These are phyloP conservation scores for Lantana camara DNA, from an alignment of 257 asterid species.

Conservation along the genomic window DNA sequence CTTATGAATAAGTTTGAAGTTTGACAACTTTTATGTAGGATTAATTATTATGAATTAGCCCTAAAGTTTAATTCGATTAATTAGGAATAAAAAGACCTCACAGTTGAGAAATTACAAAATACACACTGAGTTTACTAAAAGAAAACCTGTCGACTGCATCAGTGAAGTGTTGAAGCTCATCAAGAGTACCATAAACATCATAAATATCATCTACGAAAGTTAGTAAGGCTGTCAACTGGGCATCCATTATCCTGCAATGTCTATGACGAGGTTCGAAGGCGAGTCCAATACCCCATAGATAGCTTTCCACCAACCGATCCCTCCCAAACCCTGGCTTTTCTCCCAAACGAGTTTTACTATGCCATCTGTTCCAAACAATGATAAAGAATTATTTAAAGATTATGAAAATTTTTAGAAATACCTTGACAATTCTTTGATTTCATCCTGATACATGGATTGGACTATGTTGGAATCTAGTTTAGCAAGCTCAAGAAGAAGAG, in stretches of 20 bases:
- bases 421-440: constrained; percentile 37
- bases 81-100: no score
- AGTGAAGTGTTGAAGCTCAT: constrained; percentile 38
- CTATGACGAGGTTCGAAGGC: constrained; percentile 25
- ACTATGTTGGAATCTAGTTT: constrained; percentile 41
- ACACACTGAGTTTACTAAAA: no score
- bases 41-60: no score
- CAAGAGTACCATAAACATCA: constrained; percentile 36
- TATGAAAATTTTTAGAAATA: no score
- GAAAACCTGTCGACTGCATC: constrained; percentile 36
- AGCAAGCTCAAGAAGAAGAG: constrained; percentile 39
- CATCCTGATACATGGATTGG: constrained; percentile 34
- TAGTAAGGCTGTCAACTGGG: constrained; percentile 8
- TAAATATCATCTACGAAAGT: constrained; percentile 34
- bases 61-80: no score
- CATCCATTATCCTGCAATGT: constrained; percentile 11
- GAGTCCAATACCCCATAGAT: constrained; percentile 37
- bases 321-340: constrained; percentile 35
- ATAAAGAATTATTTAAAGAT: no score
- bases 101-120: no score
- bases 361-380: no score
- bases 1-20: no score
- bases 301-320: constrained; percentile 42
- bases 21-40: no score
- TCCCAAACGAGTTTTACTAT: constrained; percentile 20